Conservation (phyloP, 2,329 filamentous ascomycete species). For the Lomentospora prolificans region DNA sequence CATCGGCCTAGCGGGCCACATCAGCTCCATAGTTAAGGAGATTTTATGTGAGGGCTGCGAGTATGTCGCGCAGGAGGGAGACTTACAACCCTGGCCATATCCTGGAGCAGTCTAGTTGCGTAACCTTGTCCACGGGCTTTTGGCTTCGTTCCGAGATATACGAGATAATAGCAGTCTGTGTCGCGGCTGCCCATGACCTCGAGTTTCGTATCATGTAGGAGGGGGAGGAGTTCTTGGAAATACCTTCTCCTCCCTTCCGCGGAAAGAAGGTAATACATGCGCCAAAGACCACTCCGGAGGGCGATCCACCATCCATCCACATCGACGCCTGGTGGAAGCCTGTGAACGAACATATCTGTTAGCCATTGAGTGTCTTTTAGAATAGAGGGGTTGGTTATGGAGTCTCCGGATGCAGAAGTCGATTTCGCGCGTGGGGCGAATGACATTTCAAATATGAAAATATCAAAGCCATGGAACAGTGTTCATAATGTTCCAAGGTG, state of each 20-base stretch:
- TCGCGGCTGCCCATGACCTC: constrained; percentile 59
- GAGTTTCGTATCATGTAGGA: constrained; percentile 63
- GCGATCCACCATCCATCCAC: constrained; percentile 65
- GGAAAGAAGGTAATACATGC: constrained; percentile 64
- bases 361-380: background rate
- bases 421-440: too few species aligned
- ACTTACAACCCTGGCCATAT: constrained; percentile 54
- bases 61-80: background rate
- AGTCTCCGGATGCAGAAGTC: background rate
- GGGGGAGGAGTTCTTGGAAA: constrained; percentile 66
- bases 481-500: background rate
- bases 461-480: too few species aligned
- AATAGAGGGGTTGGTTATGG: background rate
- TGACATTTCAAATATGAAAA: too few species aligned
- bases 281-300: constrained; percentile 68
- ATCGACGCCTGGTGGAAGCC: constrained; percentile 66
- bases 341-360: constrained; percentile 21
- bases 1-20: constrained; percentile 47
- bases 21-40: background rate
- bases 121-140: constrained; percentile 63
- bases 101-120: constrained; percentile 58
- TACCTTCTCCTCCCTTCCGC: constrained; percentile 63
- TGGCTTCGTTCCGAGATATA: constrained; percentile 71
- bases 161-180: constrained; percentile 66
- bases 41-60: background rate